Percentiles rank a stretch among this genome's conserved stretches.
These are phyloP conservation scores for Xanthoceras sorbifolium DNA, from an alignment of 345 rosid genomes.

Conservation along the genomic window DNA sequence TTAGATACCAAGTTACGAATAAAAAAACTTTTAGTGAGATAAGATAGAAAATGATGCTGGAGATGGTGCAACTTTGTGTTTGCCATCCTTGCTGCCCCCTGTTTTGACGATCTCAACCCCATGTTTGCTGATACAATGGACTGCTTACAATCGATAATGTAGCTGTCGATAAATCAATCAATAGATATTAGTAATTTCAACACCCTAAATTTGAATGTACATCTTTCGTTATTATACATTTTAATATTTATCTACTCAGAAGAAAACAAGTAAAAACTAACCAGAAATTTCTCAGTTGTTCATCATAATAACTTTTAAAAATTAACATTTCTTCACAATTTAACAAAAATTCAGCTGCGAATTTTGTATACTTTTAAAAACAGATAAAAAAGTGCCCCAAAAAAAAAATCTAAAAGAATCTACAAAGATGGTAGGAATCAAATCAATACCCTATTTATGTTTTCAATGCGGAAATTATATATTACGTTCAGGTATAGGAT, in stretches of 20 bases:
- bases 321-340: too few species aligned
- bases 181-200: not conserved
- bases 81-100: slow-evolving; percentile 34
- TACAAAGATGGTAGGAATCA: too few species aligned
- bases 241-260: not conserved
- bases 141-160: slow-evolving; percentile 12
- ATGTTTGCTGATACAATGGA: slow-evolving; percentile 30
- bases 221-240: not conserved
- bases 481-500: not conserved
- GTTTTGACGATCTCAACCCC: slow-evolving; percentile 71
- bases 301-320: too few species aligned
- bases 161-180: slow-evolving; percentile 9
- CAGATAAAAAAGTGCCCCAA: too few species aligned
- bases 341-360: too few species aligned
- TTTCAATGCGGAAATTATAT: not conserved
- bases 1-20: slow-evolving; percentile 85
- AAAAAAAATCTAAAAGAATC: too few species aligned
- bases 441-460: too few species aligned
- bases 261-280: not conserved
- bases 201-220: not conserved
- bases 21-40: slow-evolving; percentile 54
- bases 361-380: too few species aligned
- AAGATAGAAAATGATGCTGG: slow-evolving; percentile 45
- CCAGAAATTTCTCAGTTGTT: too few species aligned
- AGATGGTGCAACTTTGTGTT: slow-evolving; percentile 22